Base-by-base conservation (phyloP, 2,329 filamentous ascomycete genomes). In the Calonectria hawksworthii region DNA sequence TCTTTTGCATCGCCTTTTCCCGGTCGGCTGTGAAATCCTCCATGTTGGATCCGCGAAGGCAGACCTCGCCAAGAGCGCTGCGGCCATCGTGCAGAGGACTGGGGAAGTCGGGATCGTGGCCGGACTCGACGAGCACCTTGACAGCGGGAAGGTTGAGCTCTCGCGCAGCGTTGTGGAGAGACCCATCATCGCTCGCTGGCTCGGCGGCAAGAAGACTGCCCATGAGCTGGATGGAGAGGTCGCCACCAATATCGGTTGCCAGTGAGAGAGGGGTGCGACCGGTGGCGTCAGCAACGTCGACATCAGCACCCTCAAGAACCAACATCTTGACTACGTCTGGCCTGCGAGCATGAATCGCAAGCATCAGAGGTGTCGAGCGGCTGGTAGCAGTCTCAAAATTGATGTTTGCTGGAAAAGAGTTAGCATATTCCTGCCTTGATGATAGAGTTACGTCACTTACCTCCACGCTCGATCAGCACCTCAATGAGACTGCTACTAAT, bases 71-170 rank as follows among this genome's bases (percentile, higher is more conserved):
- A 0, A 94, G 85, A 0, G 92, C 92, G 73, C 89, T 92, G 56
- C 93, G 89, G 0, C 93, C 93, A 21, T 87, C 88, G 77, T 94
- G 92, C 1, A 92, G 84, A 4, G 90, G 87, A 68, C 90, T 93
- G 0, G 92, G 92, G 70, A 93, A 94, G 79, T 94, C 92, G 0
- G 91, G 87, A 21, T 93, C 90, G 74, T 94, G 92, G 2, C 89
- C 90, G 75, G 90, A 85, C 59, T 92, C 86, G 7, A 93, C 83
- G 2, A 94, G 85, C 2, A 92, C 85, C 65, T 87, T 86, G 75
- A 93, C 89, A 1, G 89, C 89, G 16, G 88, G 83, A 0, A 92
- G 76, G 76, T 93, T 91, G 26, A 94, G 86, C 61, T 90, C 88
- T 16, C 90, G 86, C 0, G 92, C 90, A 4, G 92, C 91, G 74